Conservation (phyloP, 1,284 basidiomycete species). For the Ustilago shanxiensis region DNA sequence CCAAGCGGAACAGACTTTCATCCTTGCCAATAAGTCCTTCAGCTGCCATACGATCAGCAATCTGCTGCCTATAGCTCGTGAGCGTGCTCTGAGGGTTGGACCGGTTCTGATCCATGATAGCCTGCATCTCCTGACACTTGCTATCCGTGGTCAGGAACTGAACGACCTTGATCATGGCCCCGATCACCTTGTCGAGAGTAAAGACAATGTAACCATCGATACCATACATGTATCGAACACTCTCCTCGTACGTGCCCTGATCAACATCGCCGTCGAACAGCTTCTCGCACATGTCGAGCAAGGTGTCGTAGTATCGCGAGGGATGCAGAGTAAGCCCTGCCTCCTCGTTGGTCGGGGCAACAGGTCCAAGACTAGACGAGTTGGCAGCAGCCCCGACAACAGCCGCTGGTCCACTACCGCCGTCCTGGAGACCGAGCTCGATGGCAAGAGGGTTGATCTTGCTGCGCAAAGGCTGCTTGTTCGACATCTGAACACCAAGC, state of each 20-base stretch:
- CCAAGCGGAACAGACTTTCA: slow-evolving; percentile 90
- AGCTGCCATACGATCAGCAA: slow-evolving; percentile 83
- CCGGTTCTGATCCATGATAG: slow-evolving; percentile 76
- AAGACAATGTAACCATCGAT: slow-evolving; percentile 93
- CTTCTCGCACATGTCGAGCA: slow-evolving; percentile 91
- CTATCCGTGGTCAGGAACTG: slow-evolving; percentile 83
- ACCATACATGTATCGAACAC: slow-evolving; percentile 95
- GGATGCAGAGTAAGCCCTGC: slow-evolving; percentile 69
- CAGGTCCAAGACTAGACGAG: slow-evolving; percentile 38
- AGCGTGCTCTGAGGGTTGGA: slow-evolving; percentile 53
- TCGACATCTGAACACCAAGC: slow-evolving; percentile 74
- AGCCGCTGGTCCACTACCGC: slow-evolving; percentile 71
- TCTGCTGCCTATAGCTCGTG: slow-evolving; percentile 82
- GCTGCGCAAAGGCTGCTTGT: slow-evolving; percentile 55
- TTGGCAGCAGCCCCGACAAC: slow-evolving; percentile 56
- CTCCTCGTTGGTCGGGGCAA: slow-evolving; percentile 59
- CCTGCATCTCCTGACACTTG: slow-evolving; percentile 86
- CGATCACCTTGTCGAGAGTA: slow-evolving; percentile 91
- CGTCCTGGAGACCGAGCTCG: slow-evolving; percentile 77
- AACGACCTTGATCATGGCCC: slow-evolving; percentile 72
- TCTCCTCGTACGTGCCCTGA: slow-evolving; percentile 89
- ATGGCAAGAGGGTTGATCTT: slow-evolving; percentile 75
- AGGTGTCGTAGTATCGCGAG: slow-evolving; percentile 82
- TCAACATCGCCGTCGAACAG: slow-evolving; percentile 93
- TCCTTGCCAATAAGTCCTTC: slow-evolving; percentile 87